phyloP scores from a whole-genome alignment of 371 early-diverging fungal species.

The Mucor irregularis region DNA sequence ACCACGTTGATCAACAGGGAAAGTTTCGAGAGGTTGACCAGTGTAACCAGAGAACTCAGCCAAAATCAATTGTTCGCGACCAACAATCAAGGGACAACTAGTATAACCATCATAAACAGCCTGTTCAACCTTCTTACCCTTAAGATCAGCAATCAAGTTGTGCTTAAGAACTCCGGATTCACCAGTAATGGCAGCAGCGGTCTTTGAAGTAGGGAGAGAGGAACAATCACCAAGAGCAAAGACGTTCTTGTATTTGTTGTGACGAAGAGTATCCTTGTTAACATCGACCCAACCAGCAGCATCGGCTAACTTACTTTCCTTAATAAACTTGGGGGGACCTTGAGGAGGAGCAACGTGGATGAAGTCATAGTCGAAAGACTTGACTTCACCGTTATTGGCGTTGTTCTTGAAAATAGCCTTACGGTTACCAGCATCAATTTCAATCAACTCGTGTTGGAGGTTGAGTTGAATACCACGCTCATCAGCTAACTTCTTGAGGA shows the following conservation, averaged over 20 bases:
- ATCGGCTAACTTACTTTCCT: conserved; percentile 69
- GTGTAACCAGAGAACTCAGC: conserved; percentile 90
- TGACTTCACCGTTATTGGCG: conserved; percentile 49
- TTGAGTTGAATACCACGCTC: conserved; percentile 72
- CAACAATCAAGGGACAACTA: conserved; percentile 76
- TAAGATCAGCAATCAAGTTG: conserved; percentile 74
- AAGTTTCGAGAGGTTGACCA: conserved; percentile 79
- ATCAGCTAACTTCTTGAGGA: conserved; percentile 67
- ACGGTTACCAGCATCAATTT: conserved; percentile 62
- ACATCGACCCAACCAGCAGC: conserved; percentile 86
- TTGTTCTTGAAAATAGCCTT: conserved; percentile 75
- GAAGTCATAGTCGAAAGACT: conserved; percentile 74
- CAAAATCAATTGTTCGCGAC: conserved; percentile 77
- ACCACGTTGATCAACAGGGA: conserved; percentile 80
- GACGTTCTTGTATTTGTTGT: conserved; percentile 77
- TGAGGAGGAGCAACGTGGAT: conserved; percentile 91
- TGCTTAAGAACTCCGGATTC: conserved; percentile 76
- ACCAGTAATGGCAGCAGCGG: conserved; percentile 86
- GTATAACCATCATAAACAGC: conserved; percentile 85
- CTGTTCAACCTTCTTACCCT: conserved; percentile 45
- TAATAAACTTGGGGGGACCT: conserved; percentile 78
- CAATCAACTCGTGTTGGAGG: conserved; percentile 71
- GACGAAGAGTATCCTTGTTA: conserved; percentile 76
- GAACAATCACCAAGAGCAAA: conserved; percentile 86
- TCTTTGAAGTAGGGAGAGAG: conserved; percentile 87